A percentile compares a stretch with the other conserved stretches of the same genome.
Evolutionary conservation across 345 rosid genomes (phyloP).

Genomic region (Populus deltoides): DNA sequence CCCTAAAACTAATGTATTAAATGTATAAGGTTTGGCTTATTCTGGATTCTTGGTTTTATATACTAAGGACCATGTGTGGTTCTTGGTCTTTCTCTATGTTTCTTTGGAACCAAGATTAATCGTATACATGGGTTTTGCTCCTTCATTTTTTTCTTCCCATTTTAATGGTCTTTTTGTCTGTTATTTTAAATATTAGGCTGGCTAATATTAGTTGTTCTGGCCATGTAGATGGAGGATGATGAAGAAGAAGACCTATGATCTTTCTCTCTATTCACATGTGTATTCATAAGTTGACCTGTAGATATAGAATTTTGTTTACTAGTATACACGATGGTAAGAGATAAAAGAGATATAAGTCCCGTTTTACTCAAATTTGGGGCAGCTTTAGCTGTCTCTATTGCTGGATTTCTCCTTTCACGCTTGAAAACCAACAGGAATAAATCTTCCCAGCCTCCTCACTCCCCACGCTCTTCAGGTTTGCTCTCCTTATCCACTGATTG

Average conservation of each 20-base stretch:
- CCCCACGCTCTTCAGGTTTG: constrained; percentile 37
- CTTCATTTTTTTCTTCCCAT: neutral
- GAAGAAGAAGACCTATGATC: constrained; percentile 32
- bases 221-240: constrained; percentile 46
- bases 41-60: neutral
- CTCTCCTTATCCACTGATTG: neutral
- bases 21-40: neutral
- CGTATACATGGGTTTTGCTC: neutral
- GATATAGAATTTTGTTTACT: neutral
- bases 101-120: neutral
- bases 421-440: constrained; percentile 34
- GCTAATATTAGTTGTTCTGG: constrained; percentile 6
- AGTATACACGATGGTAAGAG: constrained; percentile 31
- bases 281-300: neutral
- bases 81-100: neutral
- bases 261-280: neutral
- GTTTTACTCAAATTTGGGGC: constrained; percentile 59
- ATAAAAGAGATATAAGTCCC: constrained; percentile 52
- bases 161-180: neutral
- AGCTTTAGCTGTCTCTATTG: constrained; percentile 65
- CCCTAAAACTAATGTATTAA: no score
- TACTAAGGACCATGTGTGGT: neutral
- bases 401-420: constrained; percentile 66
- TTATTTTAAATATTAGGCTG: neutral
- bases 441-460: constrained; percentile 36